phyloP scores from a whole-genome alignment of 257 asterid species.

The Rehmannia glutinosa region DNA sequence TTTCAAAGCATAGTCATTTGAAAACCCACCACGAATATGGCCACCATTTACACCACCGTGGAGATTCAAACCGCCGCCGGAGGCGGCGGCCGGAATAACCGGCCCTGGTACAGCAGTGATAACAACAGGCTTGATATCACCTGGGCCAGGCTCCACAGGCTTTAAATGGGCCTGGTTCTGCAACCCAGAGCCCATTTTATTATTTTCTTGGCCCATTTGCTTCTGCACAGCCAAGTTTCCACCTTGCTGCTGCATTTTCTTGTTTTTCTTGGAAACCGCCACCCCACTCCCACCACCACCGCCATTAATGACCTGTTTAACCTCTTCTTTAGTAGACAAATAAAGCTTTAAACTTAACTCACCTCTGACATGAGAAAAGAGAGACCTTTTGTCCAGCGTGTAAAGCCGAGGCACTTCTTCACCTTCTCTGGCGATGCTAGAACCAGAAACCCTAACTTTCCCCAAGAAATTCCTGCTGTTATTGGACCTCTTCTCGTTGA shows the following conservation, averaged over 20 bases:
- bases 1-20: constrained; percentile 55
- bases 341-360: constrained; percentile 71
- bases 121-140: constrained; percentile 68
- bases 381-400: constrained; percentile 70
- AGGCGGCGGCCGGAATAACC: constrained; percentile 29
- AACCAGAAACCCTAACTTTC: constrained; percentile 66
- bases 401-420: constrained; percentile 59
- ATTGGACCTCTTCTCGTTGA: constrained; percentile 70
- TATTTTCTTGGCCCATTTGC: constrained; percentile 30
- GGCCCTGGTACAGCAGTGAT: constrained; percentile 50
- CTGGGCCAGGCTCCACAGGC: constrained; percentile 48
- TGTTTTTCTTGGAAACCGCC: constrained; percentile 45
- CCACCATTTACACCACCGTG: constrained; percentile 21
- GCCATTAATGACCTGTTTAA: constrained; percentile 44
- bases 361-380: constrained; percentile 85
- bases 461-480: constrained; percentile 73
- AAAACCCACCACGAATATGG: constrained; percentile 33
- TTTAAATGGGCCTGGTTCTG: constrained; percentile 45
- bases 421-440: constrained; percentile 50
- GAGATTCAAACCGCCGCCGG: constrained; percentile 19
- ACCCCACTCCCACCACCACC: neutral
- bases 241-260: constrained; percentile 51
- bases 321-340: constrained; percentile 57
- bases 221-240: constrained; percentile 45
- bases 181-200: constrained; percentile 29